Evolutionary conservation across 495 filamentous ascomycete genomes (phyloP), one percentile per base, ranked within the genome.

Genomic region (Aspergillus incahuasiensis): DNA sequence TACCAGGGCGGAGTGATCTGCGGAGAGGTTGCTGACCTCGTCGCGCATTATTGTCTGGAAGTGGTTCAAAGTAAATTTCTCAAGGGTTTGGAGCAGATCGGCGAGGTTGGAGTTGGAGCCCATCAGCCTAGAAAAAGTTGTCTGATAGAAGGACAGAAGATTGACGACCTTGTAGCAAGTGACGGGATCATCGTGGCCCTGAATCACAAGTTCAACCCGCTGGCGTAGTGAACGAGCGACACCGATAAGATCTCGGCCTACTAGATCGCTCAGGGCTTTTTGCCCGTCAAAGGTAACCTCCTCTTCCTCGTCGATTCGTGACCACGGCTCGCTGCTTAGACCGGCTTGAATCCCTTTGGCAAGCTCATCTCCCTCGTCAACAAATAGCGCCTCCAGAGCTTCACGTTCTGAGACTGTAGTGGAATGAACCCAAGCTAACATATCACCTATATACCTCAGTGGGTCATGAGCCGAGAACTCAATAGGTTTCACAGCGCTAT

Each of bases 361-460:
- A 57, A 96, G 88, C 59, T 96, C 90, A 54, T 94, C 89, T n/a
- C 90, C 92, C 51, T 96, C 91, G 1, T 86, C 84, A 32, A 96
- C 86, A 65, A 97, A 97, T 5, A 99, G 73, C 4, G 88, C 84
- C 64, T 97, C 94, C 16, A 99, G 77, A 2, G 92, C 90, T 69
- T 99, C 94, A 41, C 89, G 81, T 69, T 99, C 94, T 18, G 91
- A 92, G 0, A 97, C 94, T 0, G 92, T 84, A 6, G 91, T 87
- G 0, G 95, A 97, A 65, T 99, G 94, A 2, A 86, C 84, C 94
- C 94, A 99, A 6, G 94, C 94, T 15, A 97, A 81, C 92, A 99
- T 97, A 66, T 99, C 94, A 19, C 94, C 92, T 18, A 95, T 85
- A 64, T 97, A 99, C 32, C 94, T 80, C 13, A 99, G 73, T 12